These are phyloP conservation scores for Phytophthora idaei DNA, from an alignment of 352 stramenopile species.

Conservation along the genomic window DNA sequence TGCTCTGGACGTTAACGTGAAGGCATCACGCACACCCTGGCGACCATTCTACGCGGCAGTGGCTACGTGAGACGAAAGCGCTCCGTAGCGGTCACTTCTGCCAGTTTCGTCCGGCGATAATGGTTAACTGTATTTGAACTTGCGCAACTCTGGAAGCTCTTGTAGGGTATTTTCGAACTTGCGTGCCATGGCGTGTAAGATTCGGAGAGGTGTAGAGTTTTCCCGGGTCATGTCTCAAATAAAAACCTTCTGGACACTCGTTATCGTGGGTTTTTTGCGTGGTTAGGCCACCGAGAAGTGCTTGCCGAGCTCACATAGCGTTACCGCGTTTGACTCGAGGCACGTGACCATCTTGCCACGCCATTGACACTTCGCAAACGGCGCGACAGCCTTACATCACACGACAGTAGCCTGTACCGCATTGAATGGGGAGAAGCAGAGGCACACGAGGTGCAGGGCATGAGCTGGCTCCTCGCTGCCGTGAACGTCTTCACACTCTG, in stretches of 20 bases:
- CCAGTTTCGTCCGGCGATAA: conserved; percentile 4
- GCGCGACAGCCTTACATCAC: background rate
- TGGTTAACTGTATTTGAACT: conserved; percentile 4
- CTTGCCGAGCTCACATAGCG: background rate
- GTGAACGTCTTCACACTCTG: background rate
- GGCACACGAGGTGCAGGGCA: background rate
- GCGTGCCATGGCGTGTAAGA: background rate
- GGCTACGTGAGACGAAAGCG: background rate
- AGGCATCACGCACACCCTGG: background rate
- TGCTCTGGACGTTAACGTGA: background rate
- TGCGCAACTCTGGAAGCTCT: background rate
- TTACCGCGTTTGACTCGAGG: background rate
- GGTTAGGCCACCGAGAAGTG: background rate
- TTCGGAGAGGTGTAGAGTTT: background rate
- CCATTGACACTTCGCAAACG: background rate
- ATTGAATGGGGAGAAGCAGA: background rate
- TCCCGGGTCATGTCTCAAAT: background rate
- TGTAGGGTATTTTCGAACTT: background rate
- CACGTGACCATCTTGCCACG: background rate
- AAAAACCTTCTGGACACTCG: background rate
- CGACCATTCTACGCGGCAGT: background rate
- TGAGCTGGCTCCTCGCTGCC: background rate
- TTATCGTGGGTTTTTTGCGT: background rate
- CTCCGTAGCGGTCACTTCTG: background rate
- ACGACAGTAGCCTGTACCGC: background rate